Evolutionary conservation across 192 early-diverging fungal species (phyloP), one percentile per base, ranked within the genome.

Genomic region (Linnemannia schmuckeri): DNA sequence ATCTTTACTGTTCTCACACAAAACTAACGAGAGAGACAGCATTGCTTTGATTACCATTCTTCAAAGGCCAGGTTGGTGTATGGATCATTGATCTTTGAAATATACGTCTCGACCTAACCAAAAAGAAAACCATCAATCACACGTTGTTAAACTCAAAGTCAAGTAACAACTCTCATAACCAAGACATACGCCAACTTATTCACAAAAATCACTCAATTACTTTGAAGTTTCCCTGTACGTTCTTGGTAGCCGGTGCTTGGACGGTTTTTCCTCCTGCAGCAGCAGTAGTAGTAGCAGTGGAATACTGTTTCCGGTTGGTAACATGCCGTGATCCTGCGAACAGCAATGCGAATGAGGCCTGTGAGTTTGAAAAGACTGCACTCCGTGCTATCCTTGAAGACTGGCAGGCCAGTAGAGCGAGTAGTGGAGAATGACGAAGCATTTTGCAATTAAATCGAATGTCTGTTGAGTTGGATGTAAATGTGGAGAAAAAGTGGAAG

Each of bases 31-130:
- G 27, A 37, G 10, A 17, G 33, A 33, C 18, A 20, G 2, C 20
- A 10, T 13, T 17, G 3, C 12, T 27, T 49, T 49, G 1, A 4
- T 42, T 88, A 92, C 94, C 95, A 96, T 82, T 97, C 96, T 88
- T 97, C 97, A 82, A 97, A 93, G 1, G 97, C 97, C 46, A 97
- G 82, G 87, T 97, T 97, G 63, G 93, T 88, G 87, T 91, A 97
- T 1, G 95, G 95, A 88, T 97, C 94, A 15, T 88, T 92, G 30
- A 93, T 73, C 30, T 90, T 94, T 1, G 95, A 96, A 44, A 96
- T 85, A 78, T 90, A 96, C 54, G 92, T 92, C 71, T 90, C 84
- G 1, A 93, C 77, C 81, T 75, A 81, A 37, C 49, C 4, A 71
- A 38, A 66, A 68, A 52, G 49, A 61, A 63, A 35, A 18, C 54